These are phyloP conservation scores for Selenicereus undatus DNA, from an alignment of 148 eudicot genomes.

Conservation along the genomic window DNA sequence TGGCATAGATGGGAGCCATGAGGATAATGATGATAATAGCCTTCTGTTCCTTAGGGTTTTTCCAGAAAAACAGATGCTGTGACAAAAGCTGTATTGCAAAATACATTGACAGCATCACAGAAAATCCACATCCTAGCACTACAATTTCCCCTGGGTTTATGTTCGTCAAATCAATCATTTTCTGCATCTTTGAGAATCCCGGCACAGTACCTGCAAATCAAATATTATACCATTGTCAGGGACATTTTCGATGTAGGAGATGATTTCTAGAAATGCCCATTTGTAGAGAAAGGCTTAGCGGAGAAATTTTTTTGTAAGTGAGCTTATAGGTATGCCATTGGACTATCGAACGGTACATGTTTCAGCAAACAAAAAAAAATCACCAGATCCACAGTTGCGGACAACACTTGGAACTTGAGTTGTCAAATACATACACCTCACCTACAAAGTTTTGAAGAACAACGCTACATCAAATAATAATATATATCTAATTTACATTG, in stretches of 20 bases:
- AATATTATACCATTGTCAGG: not conserved
- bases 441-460: not conserved
- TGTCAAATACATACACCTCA: too few relatives aligned
- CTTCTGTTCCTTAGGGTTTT: conserved; percentile 88
- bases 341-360: not conserved
- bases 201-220: conserved; percentile 29
- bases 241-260: not conserved
- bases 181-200: conserved; percentile 19
- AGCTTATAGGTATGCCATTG: not conserved
- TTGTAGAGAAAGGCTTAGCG: not conserved
- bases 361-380: not conserved
- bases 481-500: not conserved
- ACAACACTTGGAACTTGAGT: too few relatives aligned
- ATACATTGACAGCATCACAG: conserved; percentile 54
- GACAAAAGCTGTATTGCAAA: conserved; percentile 72
- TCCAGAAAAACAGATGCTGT: conserved; percentile 90
- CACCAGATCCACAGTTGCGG: too few relatives aligned
- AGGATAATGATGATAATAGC: conserved; percentile 76
- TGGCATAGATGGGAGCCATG: conserved; percentile 83
- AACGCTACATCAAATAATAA: not conserved
- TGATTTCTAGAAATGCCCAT: not conserved
- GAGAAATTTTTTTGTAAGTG: not conserved
- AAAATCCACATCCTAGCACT: conserved; percentile 43
- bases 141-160: conserved; percentile 46
- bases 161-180: conserved; percentile 41